Percentiles rank a stretch among this genome's conserved stretches.
Evolutionary conservation across 202 grass and related monocot species (phyloP).

Genomic region (Elaeis oleifera): DNA sequence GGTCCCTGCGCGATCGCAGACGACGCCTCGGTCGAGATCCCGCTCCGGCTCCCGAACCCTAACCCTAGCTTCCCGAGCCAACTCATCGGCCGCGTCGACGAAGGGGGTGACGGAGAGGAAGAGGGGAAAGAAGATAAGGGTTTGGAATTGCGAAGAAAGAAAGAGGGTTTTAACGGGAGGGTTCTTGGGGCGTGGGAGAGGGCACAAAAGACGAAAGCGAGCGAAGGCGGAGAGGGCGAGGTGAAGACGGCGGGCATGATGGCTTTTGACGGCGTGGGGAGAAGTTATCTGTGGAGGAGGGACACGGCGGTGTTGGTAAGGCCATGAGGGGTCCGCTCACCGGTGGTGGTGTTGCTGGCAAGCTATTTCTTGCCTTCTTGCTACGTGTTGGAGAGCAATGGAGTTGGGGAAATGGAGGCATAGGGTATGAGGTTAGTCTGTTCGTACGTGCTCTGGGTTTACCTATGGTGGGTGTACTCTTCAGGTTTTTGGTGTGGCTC

Average conservation of each 20-base stretch:
- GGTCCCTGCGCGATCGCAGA: conserved; percentile 71
- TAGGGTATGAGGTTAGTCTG: no score
- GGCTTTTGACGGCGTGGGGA: no score
- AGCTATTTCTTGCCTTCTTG: no score
- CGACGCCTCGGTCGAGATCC: conserved; percentile 47
- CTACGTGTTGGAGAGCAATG: no score
- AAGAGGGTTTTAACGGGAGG: conserved; percentile 17
- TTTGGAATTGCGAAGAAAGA: conserved; percentile 18
- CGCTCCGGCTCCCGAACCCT: conserved; percentile 41
- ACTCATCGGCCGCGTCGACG: conserved; percentile 43
- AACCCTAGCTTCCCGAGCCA: conserved; percentile 94
- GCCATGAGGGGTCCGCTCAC: no score
- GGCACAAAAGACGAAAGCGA: not conserved
- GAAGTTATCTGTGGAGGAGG: not conserved
- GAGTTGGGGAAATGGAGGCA: no score
- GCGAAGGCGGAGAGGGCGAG: not conserved
- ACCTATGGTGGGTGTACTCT: no score
- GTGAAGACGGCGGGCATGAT: conserved; percentile 9
- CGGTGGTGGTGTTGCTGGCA: no score
- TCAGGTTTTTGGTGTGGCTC: no score
- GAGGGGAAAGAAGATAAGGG: conserved; percentile 27
- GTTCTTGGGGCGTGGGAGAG: conserved; percentile 2
- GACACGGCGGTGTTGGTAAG: no score
- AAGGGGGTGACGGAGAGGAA: conserved; percentile 24
- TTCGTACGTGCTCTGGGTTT: no score